Conservation (phyloP, 140 eudicot genomes). For the Erigeron philadelphicus region DNA sequence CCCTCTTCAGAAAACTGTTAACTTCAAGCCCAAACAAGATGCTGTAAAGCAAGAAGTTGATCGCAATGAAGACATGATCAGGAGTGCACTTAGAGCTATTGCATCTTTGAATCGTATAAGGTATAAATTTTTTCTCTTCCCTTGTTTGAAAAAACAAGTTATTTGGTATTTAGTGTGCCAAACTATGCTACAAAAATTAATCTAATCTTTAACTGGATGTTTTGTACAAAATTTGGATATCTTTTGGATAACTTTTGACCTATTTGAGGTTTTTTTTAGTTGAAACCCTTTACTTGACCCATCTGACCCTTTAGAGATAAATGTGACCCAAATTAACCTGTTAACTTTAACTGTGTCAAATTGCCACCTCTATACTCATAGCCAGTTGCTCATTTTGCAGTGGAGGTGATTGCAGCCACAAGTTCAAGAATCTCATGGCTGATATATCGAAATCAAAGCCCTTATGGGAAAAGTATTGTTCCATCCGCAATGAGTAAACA, state of each 20-base stretch:
- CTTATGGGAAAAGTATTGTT: conserved; percentile 72
- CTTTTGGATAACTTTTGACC: background rate
- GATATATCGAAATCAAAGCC: conserved; percentile 64
- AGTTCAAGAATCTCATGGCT: conserved; percentile 82
- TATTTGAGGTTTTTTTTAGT: background rate
- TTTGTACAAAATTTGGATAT: too few relatives aligned
- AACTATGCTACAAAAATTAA: too few relatives aligned
- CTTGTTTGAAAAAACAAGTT: background rate
- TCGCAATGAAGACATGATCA: conserved; percentile 96
- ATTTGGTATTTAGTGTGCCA: too few relatives aligned
- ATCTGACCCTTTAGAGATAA: background rate
- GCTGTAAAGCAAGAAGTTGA: conserved; percentile 99
- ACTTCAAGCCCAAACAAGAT: conserved; percentile 89
- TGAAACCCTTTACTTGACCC: background rate
- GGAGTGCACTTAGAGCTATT: conserved; percentile 89
- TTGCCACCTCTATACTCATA: background rate
- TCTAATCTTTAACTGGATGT: too few relatives aligned
- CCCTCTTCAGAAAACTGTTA: conserved; percentile 89
- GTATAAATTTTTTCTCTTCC: conserved; percentile 29
- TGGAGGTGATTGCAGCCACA: conserved; percentile 92
- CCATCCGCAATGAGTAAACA: conserved; percentile 76
- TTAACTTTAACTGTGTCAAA: background rate
- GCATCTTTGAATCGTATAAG: conserved; percentile 82
- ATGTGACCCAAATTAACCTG: background rate
- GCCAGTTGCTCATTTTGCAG: conserved; percentile 45